Percentiles rank a stretch among this genome's conserved stretches.
phyloP scores from a whole-genome alignment of 2,329 filamentous ascomycete genomes.

The Colletotrichum neosansevieriae region DNA sequence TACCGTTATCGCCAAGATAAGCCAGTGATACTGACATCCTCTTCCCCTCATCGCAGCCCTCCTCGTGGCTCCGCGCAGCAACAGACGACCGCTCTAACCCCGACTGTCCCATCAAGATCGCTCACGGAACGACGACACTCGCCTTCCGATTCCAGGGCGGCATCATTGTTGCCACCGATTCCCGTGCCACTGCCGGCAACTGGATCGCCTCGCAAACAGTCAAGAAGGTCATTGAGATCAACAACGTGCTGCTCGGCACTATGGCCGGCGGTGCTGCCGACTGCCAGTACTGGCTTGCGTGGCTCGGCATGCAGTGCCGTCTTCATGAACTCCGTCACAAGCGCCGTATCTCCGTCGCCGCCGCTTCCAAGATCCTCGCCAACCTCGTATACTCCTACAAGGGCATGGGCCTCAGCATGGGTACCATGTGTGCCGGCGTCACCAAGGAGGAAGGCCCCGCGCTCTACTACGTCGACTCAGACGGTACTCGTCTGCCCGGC shows the following conservation, averaged over 20 bases:
- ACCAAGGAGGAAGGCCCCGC: slow-evolving; percentile 95
- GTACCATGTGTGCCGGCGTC: slow-evolving; percentile 98
- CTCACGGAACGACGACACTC: slow-evolving; percentile 97
- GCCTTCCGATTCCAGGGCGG: slow-evolving; percentile 98
- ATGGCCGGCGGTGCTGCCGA: slow-evolving; percentile 99
- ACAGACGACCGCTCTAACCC: slow-evolving; percentile 98
- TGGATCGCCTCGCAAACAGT: slow-evolving; percentile 99
- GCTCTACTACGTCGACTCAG: slow-evolving; percentile 98
- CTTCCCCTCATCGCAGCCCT: slow-evolving; percentile 68
- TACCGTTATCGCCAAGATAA: neutral
- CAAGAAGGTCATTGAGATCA: slow-evolving; percentile 99
- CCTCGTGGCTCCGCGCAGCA: slow-evolving; percentile 94
- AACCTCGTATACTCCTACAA: slow-evolving; percentile 99
- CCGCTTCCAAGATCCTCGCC: slow-evolving; percentile 97
- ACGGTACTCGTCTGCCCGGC: slow-evolving; percentile 90
- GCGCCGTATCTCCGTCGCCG: slow-evolving; percentile 96
- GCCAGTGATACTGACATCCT: slow-evolving; percentile 28
- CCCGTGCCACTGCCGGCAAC: slow-evolving; percentile 94
- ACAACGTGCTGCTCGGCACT: slow-evolving; percentile 91
- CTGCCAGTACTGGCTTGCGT: slow-evolving; percentile 99
- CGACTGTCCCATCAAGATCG: slow-evolving; percentile 98
- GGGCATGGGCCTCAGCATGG: slow-evolving; percentile 98
- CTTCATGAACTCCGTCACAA: slow-evolving; percentile 99
- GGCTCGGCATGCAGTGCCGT: slow-evolving; percentile 98
- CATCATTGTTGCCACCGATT: slow-evolving; percentile 98